Evolutionary conservation across 768 basidiomycete genomes (phyloP).

Genomic region (Ramaria rubella): DNA sequence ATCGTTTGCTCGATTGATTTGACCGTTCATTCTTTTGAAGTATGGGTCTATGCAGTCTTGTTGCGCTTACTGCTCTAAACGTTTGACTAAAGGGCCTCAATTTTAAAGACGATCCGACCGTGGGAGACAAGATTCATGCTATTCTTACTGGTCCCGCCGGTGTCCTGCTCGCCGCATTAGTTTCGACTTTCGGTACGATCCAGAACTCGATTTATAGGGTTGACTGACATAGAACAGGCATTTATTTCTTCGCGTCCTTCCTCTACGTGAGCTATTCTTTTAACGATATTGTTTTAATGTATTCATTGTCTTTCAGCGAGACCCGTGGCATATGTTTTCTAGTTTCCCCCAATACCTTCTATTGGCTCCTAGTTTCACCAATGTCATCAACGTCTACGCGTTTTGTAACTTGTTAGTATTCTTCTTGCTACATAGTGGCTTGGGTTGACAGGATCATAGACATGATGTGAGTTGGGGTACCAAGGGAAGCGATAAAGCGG

Average conservation of each 20-base stretch:
- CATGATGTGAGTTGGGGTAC: conserved; percentile 85
- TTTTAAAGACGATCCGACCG: conserved; percentile 23
- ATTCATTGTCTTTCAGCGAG: conserved; percentile 47
- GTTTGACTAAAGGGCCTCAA: conserved; percentile 13
- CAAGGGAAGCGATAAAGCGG: conserved; percentile 91
- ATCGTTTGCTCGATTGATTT: conserved; percentile 82
- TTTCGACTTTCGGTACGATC: conserved; percentile 73
- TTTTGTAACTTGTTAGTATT: conserved; percentile 91
- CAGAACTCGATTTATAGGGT: not conserved
- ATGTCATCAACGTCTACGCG: conserved; percentile 93
- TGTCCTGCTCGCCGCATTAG: conserved; percentile 76
- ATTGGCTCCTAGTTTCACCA: conserved; percentile 89
- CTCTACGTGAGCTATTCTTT: conserved; percentile 58
- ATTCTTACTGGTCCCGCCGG: conserved; percentile 76
- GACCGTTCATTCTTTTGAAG: conserved; percentile 72
- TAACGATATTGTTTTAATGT: not conserved
- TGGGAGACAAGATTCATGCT: conserved; percentile 42
- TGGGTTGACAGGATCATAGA: not conserved
- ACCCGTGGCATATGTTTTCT: conserved; percentile 97
- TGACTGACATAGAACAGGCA: conserved; percentile 37
- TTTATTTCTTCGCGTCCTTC: conserved; percentile 78
- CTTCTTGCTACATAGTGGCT: not conserved
- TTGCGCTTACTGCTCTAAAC: not conserved
- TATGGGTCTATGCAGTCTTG: conserved; percentile 27
- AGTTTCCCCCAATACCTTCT: conserved; percentile 89